Percentiles rank a stretch among this genome's conserved stretches.
Evolutionary conservation across 768 basidiomycete species (phyloP).

Genomic region (Termitomyces sp.): DNA sequence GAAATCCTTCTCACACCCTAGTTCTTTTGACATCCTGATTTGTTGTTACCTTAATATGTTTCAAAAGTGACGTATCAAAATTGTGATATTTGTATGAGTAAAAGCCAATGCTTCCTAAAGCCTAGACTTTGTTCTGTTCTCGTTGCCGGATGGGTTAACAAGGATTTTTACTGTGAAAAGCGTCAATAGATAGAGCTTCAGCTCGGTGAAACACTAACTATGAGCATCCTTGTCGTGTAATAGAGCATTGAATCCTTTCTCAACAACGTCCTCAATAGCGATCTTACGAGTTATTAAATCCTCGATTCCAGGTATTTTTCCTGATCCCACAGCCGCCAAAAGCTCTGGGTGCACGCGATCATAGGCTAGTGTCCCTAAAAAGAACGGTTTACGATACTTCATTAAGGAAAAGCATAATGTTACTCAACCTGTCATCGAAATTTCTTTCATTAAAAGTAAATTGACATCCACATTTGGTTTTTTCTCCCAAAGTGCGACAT

Average conservation of each 20-base stretch:
- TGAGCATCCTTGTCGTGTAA: conserved; percentile 34
- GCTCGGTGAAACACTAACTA: conserved; percentile 19
- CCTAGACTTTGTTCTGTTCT: neutral
- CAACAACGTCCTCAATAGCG: conserved; percentile 33
- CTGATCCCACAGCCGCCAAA: conserved; percentile 30
- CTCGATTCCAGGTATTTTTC: conserved; percentile 31
- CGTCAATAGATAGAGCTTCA: neutral
- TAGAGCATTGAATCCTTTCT: conserved; percentile 34
- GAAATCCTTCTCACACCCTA: no score
- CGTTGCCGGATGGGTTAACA: conserved; percentile 19
- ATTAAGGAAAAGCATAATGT: neutral
- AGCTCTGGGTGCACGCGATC: conserved; percentile 31
- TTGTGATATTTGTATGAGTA: neutral
- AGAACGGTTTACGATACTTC: neutral
- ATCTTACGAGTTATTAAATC: conserved; percentile 38
- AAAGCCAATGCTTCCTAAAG: neutral
- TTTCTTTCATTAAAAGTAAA: conserved; percentile 29
- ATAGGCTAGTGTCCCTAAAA: conserved; percentile 30
- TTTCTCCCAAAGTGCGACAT: conserved; percentile 38
- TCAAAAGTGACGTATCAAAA: no score
- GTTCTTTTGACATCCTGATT: neutral
- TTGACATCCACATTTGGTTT: conserved; percentile 29
- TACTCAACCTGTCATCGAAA: conserved; percentile 28
- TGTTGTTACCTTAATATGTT: neutral
- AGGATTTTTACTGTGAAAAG: conserved; percentile 30